phyloP scores from a whole-genome alignment of 495 filamentous ascomycete genomes.

The Aspergillus asperescens region DNA sequence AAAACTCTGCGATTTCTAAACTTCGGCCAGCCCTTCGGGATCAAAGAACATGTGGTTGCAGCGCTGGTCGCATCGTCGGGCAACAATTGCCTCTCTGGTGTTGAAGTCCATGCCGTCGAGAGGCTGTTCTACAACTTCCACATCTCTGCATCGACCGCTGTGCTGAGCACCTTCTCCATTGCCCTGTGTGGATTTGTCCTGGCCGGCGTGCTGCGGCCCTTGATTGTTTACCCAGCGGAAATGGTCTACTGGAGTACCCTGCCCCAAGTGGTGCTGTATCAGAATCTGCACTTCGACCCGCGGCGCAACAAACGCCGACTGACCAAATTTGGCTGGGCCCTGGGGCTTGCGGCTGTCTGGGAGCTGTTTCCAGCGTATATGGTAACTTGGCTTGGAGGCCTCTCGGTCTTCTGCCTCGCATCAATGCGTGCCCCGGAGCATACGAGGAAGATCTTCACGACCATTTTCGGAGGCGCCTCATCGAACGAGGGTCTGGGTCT shows the following conservation, averaged over 20 bases:
- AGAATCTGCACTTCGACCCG: conserved; percentile 32
- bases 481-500: conserved; percentile 49
- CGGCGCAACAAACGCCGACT: conserved; percentile 28
- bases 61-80: conserved; percentile 28
- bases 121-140: conserved; percentile 30
- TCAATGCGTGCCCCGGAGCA: conserved; percentile 24
- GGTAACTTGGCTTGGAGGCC: conserved; percentile 46
- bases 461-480: conserved; percentile 50
- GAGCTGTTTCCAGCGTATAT: conserved; percentile 52
- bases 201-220: conserved; percentile 47
- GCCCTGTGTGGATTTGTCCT: conserved; percentile 50
- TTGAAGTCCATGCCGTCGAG: conserved; percentile 27
- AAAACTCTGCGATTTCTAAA: conserved; percentile 25
- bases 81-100: conserved; percentile 18
- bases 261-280: conserved; percentile 27
- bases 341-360: conserved; percentile 41
- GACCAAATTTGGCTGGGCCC: conserved; percentile 30
- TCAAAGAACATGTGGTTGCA: conserved; percentile 33
- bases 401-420: conserved; percentile 52
- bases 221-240: conserved; percentile 50
- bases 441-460: conserved; percentile 29
- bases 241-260: conserved; percentile 39
- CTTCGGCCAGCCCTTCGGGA: conserved; percentile 23
- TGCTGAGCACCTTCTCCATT: conserved; percentile 31
- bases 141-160: conserved; percentile 21